Conservation (phyloP, 2,329 filamentous ascomycete species). For the Hymenoscyphus fructigenus region DNA sequence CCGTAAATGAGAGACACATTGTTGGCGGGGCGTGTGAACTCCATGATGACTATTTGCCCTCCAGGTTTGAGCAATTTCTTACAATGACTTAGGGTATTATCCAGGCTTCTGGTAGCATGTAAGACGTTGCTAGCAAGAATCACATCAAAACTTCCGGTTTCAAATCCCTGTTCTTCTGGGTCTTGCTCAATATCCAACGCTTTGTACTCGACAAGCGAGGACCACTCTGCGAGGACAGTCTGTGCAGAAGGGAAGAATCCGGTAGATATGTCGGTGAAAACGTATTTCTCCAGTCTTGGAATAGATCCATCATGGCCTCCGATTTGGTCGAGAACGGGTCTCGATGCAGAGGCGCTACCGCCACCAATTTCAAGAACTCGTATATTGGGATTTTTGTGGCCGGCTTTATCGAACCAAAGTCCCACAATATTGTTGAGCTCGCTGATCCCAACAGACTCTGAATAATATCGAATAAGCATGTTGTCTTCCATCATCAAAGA, state of each 20-base stretch:
- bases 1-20: background rate
- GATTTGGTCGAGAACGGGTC: conserved; percentile 34
- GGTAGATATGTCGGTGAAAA: conserved; percentile 24
- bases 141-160: conserved; percentile 20
- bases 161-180: conserved; percentile 19
- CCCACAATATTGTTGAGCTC: conserved; percentile 86
- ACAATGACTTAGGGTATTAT: conserved; percentile 29
- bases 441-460: conserved; percentile 65
- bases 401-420: conserved; percentile 61
- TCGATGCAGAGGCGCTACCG: conserved; percentile 9
- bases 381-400: conserved; percentile 28
- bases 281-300: conserved; percentile 27
- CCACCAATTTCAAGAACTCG: conserved; percentile 44
- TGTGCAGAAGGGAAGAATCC: conserved; percentile 42
- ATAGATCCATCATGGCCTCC: background rate
- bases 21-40: conserved; percentile 33
- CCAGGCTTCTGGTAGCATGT: conserved; percentile 24
- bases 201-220: conserved; percentile 28
- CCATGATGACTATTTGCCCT: conserved; percentile 42
- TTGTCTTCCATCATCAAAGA: conserved; percentile 12
- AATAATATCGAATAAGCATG: conserved; percentile 14
- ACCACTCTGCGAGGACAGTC: conserved; percentile 29
- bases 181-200: conserved; percentile 25
- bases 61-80: conserved; percentile 33
- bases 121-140: conserved; percentile 25